Evolutionary conservation across 257 asterid genomes (phyloP).

Genomic region (Agastache rugosa): DNA sequence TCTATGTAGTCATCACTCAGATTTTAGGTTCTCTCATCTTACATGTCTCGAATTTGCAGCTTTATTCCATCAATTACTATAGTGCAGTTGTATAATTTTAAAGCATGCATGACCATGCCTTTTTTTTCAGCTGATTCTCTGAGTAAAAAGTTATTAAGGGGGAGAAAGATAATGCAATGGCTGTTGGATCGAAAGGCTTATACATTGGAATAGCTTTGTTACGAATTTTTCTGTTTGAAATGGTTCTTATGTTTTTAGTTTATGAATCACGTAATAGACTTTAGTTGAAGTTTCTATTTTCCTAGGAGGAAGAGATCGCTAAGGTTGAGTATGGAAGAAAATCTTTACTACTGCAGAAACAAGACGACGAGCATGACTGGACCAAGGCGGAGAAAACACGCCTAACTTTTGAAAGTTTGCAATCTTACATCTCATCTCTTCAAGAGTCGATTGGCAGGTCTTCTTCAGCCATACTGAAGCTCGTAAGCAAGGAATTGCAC

Average conservation of each 20-base stretch:
- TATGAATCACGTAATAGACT: background rate
- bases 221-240: background rate
- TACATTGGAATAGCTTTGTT: background rate
- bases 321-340: slow-evolving; percentile 69
- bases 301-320: slow-evolving; percentile 69
- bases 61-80: background rate
- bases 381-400: slow-evolving; percentile 68
- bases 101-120: background rate
- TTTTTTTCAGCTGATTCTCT: background rate
- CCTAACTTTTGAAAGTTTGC: slow-evolving; percentile 57
- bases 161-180: background rate
- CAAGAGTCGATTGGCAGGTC: slow-evolving; percentile 66
- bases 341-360: slow-evolving; percentile 61
- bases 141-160: too few species aligned
- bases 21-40: background rate
- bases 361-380: slow-evolving; percentile 70
- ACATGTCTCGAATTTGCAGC: background rate
- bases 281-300: slow-evolving; percentile 19
- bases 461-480: slow-evolving; percentile 54
- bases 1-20: background rate
- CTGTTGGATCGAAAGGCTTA: background rate
- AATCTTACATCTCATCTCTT: slow-evolving; percentile 56
- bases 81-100: background rate
- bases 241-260: background rate
- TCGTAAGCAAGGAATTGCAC: slow-evolving; percentile 69